A percentile compares a stretch with the other conserved stretches of the same genome.
These are phyloP conservation scores for Hypholoma sublateritium DNA, from an alignment of 768 basidiomycete species.

Conservation along the genomic window DNA sequence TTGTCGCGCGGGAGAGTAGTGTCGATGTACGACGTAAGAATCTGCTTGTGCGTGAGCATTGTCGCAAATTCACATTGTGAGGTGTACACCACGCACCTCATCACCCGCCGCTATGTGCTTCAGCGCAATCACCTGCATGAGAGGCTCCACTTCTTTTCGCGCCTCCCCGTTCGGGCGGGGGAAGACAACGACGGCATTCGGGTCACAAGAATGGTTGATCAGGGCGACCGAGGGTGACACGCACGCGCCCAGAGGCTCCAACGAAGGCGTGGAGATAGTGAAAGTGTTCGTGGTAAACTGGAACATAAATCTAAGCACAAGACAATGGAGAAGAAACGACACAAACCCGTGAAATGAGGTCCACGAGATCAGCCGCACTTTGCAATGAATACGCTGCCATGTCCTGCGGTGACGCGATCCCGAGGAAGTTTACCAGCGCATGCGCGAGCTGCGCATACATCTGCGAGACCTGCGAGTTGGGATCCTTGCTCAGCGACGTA, in stretches of 20 bases:
- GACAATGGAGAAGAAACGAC: neutral
- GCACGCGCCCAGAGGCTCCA: constrained; percentile 83
- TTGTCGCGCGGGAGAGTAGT: constrained; percentile 62
- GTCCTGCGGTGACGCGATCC: constrained; percentile 56
- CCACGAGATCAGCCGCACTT: constrained; percentile 63
- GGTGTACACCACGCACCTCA: constrained; percentile 50
- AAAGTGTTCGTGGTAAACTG: constrained; percentile 94
- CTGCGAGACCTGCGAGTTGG: constrained; percentile 46
- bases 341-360: constrained; percentile 70
- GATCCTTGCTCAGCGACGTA: constrained; percentile 35
- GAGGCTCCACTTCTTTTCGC: constrained; percentile 44
- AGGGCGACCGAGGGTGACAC: constrained; percentile 79
- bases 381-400: constrained; percentile 56
- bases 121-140: constrained; percentile 74
- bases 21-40: constrained; percentile 85
- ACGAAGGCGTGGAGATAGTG: constrained; percentile 73
- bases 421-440: constrained; percentile 70
- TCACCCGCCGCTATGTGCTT: constrained; percentile 61
- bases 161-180: constrained; percentile 49
- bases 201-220: constrained; percentile 86
- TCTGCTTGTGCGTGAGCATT: constrained; percentile 38
- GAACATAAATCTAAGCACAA: neutral
- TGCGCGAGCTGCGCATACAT: constrained; percentile 72
- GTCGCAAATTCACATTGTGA: neutral
- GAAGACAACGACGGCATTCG: constrained; percentile 91